Evolutionary conservation across 306 rosid genomes (phyloP).

Genomic region (Hippophae tibetana): DNA sequence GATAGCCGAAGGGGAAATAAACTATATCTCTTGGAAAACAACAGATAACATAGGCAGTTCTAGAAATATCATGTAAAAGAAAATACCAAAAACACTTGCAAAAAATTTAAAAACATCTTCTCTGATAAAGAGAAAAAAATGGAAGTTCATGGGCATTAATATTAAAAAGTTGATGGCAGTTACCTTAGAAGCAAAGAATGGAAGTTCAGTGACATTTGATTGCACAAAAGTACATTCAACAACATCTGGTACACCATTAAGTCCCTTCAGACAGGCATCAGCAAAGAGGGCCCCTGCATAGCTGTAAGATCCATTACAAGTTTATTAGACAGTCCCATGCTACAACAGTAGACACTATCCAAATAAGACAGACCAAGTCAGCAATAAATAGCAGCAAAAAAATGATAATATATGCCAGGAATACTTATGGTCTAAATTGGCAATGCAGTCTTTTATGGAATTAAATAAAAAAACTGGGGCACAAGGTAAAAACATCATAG

Average conservation of each 20-base stretch:
- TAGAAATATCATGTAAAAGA: too few species aligned
- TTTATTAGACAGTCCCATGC: neutral
- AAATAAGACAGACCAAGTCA: neutral
- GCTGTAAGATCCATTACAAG: slow-evolving; percentile 31
- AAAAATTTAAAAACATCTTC: too few species aligned
- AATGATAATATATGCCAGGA: too few species aligned
- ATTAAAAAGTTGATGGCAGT: slow-evolving; percentile 1
- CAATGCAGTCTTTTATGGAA: too few species aligned
- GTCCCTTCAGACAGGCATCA: slow-evolving; percentile 97
- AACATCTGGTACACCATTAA: slow-evolving; percentile 94
- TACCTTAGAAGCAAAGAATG: slow-evolving; percentile 99
- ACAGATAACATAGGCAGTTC: too few species aligned
- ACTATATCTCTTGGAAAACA: too few species aligned
- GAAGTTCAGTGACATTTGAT: slow-evolving; percentile 79
- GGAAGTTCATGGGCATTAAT: neutral
- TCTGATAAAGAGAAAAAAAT: too few species aligned
- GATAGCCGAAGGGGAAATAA: too few species aligned
- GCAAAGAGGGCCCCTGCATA: slow-evolving; percentile 96
- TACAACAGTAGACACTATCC: neutral
- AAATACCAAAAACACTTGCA: too few species aligned
- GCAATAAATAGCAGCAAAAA: neutral
- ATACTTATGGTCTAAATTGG: too few species aligned
- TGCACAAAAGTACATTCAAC: slow-evolving; percentile 93
- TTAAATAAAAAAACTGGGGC: too few species aligned
- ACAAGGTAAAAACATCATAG: too few species aligned